Percentiles rank a stretch among this genome's conserved stretches.
phyloP scores from a whole-genome alignment of 2,329 filamentous ascomycete genomes.

The Penicillium sp. region DNA sequence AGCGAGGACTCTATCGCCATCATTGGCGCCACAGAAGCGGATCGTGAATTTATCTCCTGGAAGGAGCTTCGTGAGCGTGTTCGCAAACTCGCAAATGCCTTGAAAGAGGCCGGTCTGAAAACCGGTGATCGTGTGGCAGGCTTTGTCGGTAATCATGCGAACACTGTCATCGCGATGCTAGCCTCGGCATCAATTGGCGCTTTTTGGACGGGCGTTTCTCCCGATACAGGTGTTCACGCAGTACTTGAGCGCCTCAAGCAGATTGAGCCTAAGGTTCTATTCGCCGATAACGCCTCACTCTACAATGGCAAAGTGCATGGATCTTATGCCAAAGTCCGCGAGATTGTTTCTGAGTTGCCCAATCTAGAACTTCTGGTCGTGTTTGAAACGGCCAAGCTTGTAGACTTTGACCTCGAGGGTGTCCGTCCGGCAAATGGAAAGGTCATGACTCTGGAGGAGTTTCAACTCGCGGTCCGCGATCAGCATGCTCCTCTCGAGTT shows the following conservation, averaged over 20 bases:
- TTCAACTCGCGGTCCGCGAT: conserved; percentile 50
- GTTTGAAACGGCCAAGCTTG: conserved; percentile 65
- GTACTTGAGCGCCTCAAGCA: conserved; percentile 86
- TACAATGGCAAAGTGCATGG: conserved; percentile 92
- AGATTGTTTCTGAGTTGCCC: conserved; percentile 70
- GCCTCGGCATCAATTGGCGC: conserved; percentile 80
- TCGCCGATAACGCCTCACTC: conserved; percentile 82
- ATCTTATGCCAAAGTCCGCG: conserved; percentile 75
- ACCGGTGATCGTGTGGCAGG: conserved; percentile 66
- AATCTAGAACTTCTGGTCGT: conserved; percentile 73
- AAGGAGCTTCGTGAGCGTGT: conserved; percentile 77
- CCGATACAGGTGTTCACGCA: conserved; percentile 88
- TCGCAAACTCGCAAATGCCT: conserved; percentile 69
- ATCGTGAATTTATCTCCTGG: conserved; percentile 72
- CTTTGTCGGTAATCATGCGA: conserved; percentile 87
- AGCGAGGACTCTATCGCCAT: conserved; percentile 68
- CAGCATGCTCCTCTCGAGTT: conserved; percentile 60
- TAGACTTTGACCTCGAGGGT: conserved; percentile 41
- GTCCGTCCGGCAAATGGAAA: conserved; percentile 44
- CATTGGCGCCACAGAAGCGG: conserved; percentile 78
- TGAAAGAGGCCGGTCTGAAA: conserved; percentile 68
- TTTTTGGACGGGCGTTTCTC: conserved; percentile 90
- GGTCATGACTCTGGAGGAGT: conserved; percentile 48
- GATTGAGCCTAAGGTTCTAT: conserved; percentile 79
- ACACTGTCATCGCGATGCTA: conserved; percentile 86